Base-by-base conservation (phyloP, 257 asterid genomes). In the Thymus quinquecostatus region DNA sequence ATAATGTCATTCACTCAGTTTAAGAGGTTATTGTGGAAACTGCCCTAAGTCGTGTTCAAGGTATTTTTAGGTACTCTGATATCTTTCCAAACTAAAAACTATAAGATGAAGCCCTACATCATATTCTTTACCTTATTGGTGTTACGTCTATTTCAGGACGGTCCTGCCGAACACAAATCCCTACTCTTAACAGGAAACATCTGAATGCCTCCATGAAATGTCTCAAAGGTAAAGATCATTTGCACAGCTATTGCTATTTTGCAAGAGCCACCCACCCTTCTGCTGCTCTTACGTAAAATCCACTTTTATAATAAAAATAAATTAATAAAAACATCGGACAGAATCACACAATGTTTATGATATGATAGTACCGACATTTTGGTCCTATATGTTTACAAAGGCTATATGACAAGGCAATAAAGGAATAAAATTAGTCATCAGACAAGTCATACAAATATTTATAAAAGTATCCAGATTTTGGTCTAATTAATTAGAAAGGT, bases 141-240 rank as follows among this genome's bases (percentile, higher is more conserved):
- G 9, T n/a, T 49, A 11, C 21, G 1, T 49, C 55, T 13, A 49
- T 49, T 13, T 49, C 27, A 12, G 14, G 54, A 49, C 21, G 14
- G 10, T 49, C 55, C 55, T 0, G 10, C 58, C 11, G 8, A 51
- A 51, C 2, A 51, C 58, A 10, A 51, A 28, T 51, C 28, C 55
- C 21, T 49, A 53, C 30, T n/a, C n/a, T n/a, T 57, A 33, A 57
- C 34, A 57, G 21, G 69, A 71, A 29, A 32, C 41, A 71, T 71
- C 61, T 12, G 61, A 59, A 66, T 49, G 62, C 47, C 68, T 55
- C 44, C 45, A 56, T 67, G 60, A 48, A 61, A 48, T 40, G 57
- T 8, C 62, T 21, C 66, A 30, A 72, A 21, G 33, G 60, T 12
- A 67, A 4, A 28, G 57, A 71, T 60, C 50, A 65, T 21, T 73